Evolutionary conservation across 345 rosid species (phyloP), one percentile per base, ranked within the genome.

Genomic region (Erysimum cheiranthoides): DNA sequence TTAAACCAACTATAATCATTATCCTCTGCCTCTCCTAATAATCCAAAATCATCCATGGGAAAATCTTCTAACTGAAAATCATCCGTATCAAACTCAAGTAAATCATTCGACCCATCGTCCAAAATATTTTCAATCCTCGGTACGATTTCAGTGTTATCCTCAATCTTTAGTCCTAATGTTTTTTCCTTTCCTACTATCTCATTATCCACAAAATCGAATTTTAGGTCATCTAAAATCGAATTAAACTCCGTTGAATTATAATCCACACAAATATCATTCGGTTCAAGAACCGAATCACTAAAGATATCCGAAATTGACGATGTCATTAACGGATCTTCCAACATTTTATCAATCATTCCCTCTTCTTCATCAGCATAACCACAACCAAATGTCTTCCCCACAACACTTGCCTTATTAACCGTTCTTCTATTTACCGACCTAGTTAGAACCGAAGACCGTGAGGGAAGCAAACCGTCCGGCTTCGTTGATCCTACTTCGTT

Each of bases 321-420:
- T 45, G 50, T 35, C 58, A 43, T 52, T 10, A 16, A 8, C 16
- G 75, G 70, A 51, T 76, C 60, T 62, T 70, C 75, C 58, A 76
- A 52, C 66, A 70, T 6, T 70, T 40, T 62, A 27, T n/a, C 17
- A 52, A 76, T 35, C 46, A 28, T 10, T 35, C 65, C 75, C 1
- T 67, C 73, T 10, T 76, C 70, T 14, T 60, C 63, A 51, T 49
- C 10, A 52, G 25, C 65, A 25, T 35, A 31, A 43, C 74, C 57
- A 53, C 1, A 62, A 70, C 74, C 61, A 39, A 51, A 36, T 7
- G 10, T n/a, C 30, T 9, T 68, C n/a, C 38, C 53, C 9, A 30
- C 3, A 18, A 14, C 51, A 14, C 0, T 9, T 5, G 7, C 4
- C 0, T 5, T 51, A 39, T 30, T 32, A 6, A 42, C 62, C 17